A percentile compares a stretch with the other conserved stretches of the same genome.
phyloP scores from a whole-genome alignment of 495 filamentous ascomycete species.

The Neurospora sublineolata region DNA sequence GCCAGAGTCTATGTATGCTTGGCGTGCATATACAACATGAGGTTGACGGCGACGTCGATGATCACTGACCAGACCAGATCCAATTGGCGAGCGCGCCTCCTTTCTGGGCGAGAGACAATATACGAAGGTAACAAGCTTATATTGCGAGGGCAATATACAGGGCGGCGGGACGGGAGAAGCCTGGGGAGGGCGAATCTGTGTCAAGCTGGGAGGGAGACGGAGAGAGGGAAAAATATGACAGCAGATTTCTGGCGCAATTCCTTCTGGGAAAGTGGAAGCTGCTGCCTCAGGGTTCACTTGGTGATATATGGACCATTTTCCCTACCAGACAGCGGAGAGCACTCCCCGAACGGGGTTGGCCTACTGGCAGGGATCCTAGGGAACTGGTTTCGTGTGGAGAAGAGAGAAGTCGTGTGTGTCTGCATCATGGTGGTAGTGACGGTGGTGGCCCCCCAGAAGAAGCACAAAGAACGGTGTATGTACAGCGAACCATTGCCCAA shows the following conservation, averaged over 20 bases:
- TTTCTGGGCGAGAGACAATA: conserved; percentile 24
- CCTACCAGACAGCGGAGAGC: conserved; percentile 11
- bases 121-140: conserved; percentile 24
- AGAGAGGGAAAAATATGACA: conserved; percentile 6
- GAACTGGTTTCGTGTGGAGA: conserved; percentile 21
- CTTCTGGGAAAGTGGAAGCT: conserved; percentile 2
- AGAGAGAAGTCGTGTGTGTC: conserved; percentile 2
- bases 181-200: conserved; percentile 4
- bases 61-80: conserved; percentile 14
- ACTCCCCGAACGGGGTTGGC: conserved; percentile 14
- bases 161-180: conserved; percentile 26
- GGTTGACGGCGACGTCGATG: conserved; percentile 19
- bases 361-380: conserved; percentile 17
- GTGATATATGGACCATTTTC: conserved; percentile 26
- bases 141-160: conserved; percentile 27
- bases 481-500: background rate
- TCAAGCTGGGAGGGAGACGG: background rate
- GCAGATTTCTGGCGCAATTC: conserved; percentile 15
- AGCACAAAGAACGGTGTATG: background rate
- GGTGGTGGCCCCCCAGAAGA: background rate
- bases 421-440: conserved; percentile 13
- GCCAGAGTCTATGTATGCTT: conserved; percentile 21
- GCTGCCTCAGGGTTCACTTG: conserved; percentile 17
- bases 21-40: conserved; percentile 26
- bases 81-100: conserved; percentile 21